Conservation (phyloP, 805 yeast genomes). For the Wickerhamomyces pijperi region DNA sequence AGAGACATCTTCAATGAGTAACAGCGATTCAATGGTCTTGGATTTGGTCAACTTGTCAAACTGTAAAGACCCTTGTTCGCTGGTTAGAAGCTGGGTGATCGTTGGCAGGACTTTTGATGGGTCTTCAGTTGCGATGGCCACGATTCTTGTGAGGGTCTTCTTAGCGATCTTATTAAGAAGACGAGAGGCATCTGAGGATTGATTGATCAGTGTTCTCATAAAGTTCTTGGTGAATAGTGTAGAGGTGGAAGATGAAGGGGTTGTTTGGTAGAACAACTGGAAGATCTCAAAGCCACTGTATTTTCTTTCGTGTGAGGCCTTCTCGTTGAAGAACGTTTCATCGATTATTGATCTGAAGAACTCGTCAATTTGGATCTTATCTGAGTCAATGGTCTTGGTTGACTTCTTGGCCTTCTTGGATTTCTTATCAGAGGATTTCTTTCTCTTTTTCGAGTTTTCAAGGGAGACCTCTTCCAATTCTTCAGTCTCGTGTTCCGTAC, state of each 20-base stretch:
- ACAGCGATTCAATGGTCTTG: conserved; percentile 37
- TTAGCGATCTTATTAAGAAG: conserved; percentile 58
- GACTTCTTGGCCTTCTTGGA: conserved; percentile 15
- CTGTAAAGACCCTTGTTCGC: conserved; percentile 45
- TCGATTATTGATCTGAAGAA: conserved; percentile 79
- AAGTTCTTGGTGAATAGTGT: conserved; percentile 50
- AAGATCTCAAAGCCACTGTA: conserved; percentile 78
- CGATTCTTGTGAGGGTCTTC: conserved; percentile 33
- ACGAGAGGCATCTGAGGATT: conserved; percentile 55
- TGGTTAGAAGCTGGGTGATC: conserved; percentile 25
- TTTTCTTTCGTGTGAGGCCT: conserved; percentile 78
- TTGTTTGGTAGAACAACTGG: conserved; percentile 29
- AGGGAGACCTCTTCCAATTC: conserved; percentile 10
- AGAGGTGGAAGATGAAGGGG: conserved; percentile 11
- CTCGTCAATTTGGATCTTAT: conserved; percentile 34
- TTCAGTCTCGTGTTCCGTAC: conserved; percentile 12
- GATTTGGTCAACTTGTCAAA: conserved; percentile 73
- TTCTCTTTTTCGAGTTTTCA: conserved; percentile 28
- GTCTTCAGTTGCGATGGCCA: conserved; percentile 25
- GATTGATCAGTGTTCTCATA: conserved; percentile 65
- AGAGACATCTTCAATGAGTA: conserved; percentile 6
- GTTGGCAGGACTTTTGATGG: conserved; percentile 24
- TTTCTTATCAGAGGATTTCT: conserved; percentile 16
- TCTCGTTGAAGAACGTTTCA: conserved; percentile 64
- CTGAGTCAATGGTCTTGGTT: conserved; percentile 11